Percentiles rank a stretch among this genome's conserved stretches.
Evolutionary conservation across 495 filamentous ascomycete species (phyloP).

Genomic region (Cudoniella acicularis): DNA sequence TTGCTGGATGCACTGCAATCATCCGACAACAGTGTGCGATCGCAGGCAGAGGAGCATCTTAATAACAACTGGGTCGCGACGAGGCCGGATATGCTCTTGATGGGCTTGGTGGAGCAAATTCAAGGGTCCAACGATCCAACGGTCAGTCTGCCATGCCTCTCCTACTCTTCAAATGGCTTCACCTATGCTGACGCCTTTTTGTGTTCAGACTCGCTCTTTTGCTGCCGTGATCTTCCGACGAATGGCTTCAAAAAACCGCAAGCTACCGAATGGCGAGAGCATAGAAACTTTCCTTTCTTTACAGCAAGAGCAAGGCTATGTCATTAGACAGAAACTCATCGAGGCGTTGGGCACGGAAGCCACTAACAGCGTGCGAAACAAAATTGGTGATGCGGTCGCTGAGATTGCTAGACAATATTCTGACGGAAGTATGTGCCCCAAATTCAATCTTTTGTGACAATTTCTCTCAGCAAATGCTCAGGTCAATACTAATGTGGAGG

Average conservation of each 20-base stretch:
- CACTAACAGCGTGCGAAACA: conserved; percentile 73
- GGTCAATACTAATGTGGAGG: conserved; percentile 18
- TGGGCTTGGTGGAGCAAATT: conserved; percentile 93
- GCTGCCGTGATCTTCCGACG: conserved; percentile 92
- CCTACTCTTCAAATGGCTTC: no score
- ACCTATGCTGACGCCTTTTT: conserved; percentile 1
- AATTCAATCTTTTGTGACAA: background rate
- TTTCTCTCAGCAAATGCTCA: background rate
- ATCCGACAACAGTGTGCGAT: conserved; percentile 80
- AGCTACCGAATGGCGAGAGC: conserved; percentile 64
- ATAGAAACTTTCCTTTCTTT: conserved; percentile 82
- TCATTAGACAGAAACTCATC: conserved; percentile 78
- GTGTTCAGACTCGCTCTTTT: conserved; percentile 74
- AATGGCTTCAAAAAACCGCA: conserved; percentile 83
- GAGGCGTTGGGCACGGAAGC: conserved; percentile 68
- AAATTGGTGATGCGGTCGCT: conserved; percentile 93
- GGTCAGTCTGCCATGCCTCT: conserved; percentile 49
- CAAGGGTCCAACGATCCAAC: conserved; percentile 61
- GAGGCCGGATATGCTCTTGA: conserved; percentile 79
- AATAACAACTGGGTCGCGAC: conserved; percentile 81
- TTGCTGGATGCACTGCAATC: conserved; percentile 83
- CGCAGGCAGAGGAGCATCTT: conserved; percentile 83
- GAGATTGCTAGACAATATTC: conserved; percentile 93
- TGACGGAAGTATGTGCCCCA: conserved; percentile 67
- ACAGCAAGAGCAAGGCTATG: conserved; percentile 60